Percentiles rank a stretch among this genome's conserved stretches.
phyloP scores from a whole-genome alignment of 1,284 basidiomycete genomes.

The Naganishia albida region DNA sequence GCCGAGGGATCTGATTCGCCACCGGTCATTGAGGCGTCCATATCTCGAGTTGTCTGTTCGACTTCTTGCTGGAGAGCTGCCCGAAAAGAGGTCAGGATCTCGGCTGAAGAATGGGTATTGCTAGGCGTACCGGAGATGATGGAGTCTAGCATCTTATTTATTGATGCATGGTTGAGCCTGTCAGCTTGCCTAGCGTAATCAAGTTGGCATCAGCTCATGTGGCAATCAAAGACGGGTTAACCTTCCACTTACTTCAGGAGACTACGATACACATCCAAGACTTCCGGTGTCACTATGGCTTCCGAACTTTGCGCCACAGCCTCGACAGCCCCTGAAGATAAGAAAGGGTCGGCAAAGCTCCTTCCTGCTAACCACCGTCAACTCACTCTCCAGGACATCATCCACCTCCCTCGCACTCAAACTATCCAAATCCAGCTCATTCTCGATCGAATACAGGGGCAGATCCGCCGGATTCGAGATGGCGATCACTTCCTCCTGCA shows the following conservation, averaged over 20 bases:
- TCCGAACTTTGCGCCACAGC: constrained; percentile 71
- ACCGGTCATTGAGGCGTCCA: constrained; percentile 53
- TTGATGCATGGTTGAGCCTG: constrained; percentile 13
- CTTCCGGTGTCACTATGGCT: constrained; percentile 61
- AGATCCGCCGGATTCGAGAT: constrained; percentile 57
- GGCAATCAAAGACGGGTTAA: too few species aligned
- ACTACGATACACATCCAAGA: constrained; percentile 76
- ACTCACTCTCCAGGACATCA: constrained; percentile 60
- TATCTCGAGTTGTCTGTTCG: constrained; percentile 64
- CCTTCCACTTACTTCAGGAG: constrained; percentile 62
- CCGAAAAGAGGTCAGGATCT: constrained; percentile 62
- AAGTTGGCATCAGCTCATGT: too few species aligned
- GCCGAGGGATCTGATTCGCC: constrained; percentile 54
- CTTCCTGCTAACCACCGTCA: constrained; percentile 2
- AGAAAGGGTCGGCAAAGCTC: constrained; percentile 20
- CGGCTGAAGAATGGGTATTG: background rate
- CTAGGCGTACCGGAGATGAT: constrained; percentile 3
- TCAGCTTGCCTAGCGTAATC: constrained; percentile 6
- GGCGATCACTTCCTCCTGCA: constrained; percentile 71
- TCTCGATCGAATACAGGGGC: constrained; percentile 62
- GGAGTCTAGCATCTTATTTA: constrained; percentile 19
- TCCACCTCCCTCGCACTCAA: constrained; percentile 57
- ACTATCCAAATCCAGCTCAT: constrained; percentile 65
- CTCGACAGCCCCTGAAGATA: constrained; percentile 64
- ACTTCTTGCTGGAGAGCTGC: constrained; percentile 72